Evolutionary conservation across 768 basidiomycete species (phyloP).

Genomic region (Daedaleopsis nitida): DNA sequence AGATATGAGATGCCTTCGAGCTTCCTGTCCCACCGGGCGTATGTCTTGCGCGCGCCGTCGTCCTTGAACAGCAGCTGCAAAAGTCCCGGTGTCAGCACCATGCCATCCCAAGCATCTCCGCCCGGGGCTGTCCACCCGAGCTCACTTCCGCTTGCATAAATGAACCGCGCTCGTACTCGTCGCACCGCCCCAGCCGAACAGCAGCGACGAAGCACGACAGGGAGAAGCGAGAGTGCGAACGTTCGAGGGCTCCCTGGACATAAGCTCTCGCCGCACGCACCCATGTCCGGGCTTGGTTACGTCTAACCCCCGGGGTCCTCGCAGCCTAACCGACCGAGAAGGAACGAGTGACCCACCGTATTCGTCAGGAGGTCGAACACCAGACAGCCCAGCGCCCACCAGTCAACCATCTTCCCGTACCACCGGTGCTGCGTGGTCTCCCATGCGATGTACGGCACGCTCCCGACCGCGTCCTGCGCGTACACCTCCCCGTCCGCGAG

Average conservation of each 20-base stretch:
- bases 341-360: slow-evolving; percentile 25
- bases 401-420: slow-evolving; percentile 33
- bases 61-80: slow-evolving; percentile 19
- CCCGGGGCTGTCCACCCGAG: not conserved
- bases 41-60: slow-evolving; percentile 7
- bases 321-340: not conserved
- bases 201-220: not conserved
- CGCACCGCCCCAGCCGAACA: not conserved
- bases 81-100: not conserved
- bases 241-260: not conserved
- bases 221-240: not conserved
- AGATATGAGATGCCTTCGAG: slow-evolving; percentile 18
- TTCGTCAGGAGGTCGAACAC: slow-evolving; percentile 31
- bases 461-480: slow-evolving; percentile 21
- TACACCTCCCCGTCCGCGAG: slow-evolving; percentile 23
- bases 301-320: not conserved
- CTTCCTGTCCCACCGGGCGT: slow-evolving; percentile 19
- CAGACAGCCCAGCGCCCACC: slow-evolving; percentile 30
- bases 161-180: no score
- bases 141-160: not conserved
- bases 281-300: no score
- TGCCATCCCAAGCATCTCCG: not conserved
- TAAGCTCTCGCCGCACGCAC: no score
- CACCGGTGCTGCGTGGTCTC: slow-evolving; percentile 20
- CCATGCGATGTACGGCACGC: slow-evolving; percentile 28